Conservation (phyloP, 495 filamentous ascomycete species). For the Penicillium lividum region DNA sequence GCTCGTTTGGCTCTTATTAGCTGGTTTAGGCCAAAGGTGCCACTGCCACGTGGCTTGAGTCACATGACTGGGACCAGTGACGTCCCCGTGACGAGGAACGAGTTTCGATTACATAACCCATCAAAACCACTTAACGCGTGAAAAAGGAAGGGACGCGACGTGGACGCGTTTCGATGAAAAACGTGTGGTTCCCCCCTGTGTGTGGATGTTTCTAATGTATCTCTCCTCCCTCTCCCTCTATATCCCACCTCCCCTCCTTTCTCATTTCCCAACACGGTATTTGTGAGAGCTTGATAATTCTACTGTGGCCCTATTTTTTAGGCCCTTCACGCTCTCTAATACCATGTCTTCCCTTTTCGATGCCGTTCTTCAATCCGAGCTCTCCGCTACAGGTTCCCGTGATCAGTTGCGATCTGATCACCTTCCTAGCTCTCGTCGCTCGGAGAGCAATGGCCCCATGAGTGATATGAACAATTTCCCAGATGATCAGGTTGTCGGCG, state of each 20-base stretch:
- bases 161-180: slow-evolving; percentile 36
- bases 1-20: neutral
- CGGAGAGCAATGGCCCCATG: slow-evolving; percentile 57
- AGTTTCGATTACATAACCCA: neutral
- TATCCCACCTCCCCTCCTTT: neutral
- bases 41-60: neutral
- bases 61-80: neutral
- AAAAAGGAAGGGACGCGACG: slow-evolving; percentile 29
- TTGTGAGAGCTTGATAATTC: slow-evolving; percentile 15
- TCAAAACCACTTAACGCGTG: slow-evolving; percentile 47
- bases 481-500: slow-evolving; percentile 63
- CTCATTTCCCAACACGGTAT: slow-evolving; percentile 8
- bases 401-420: slow-evolving; percentile 42
- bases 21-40: neutral
- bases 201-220: slow-evolving; percentile 1
- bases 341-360: slow-evolving; percentile 56
- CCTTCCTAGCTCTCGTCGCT: slow-evolving; percentile 47
- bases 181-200: slow-evolving; percentile 18
- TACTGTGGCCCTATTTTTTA: slow-evolving; percentile 19
- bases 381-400: slow-evolving; percentile 40
- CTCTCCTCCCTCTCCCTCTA: neutral
- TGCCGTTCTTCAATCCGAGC: slow-evolving; percentile 52
- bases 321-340: slow-evolving; percentile 26
- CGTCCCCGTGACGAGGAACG: neutral
- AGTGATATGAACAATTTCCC: slow-evolving; percentile 55